phyloP scores from a whole-genome alignment of 2,329 filamentous ascomycete genomes.

The Colletotrichum australisinense region DNA sequence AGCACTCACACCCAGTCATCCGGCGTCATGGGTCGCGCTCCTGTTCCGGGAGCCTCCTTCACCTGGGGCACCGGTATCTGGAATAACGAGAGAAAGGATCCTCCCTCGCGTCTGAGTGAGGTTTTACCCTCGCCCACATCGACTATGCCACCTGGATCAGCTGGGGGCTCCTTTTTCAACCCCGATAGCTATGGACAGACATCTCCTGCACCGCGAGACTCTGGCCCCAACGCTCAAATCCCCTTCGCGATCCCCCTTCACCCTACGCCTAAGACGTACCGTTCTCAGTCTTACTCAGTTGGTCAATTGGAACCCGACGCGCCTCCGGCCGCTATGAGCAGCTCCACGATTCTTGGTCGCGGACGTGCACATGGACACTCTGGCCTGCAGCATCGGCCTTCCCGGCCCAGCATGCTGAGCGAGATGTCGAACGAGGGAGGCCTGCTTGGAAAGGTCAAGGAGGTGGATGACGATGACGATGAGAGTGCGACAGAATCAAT shows the following conservation, averaged over 20 bases:
- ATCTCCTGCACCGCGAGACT: slow-evolving; percentile 63
- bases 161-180: slow-evolving; percentile 60
- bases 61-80: slow-evolving; percentile 86
- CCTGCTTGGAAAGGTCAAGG: slow-evolving; percentile 75
- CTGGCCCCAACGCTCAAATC: slow-evolving; percentile 72
- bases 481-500: slow-evolving; percentile 66
- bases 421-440: slow-evolving; percentile 75
- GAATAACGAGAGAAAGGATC: slow-evolving; percentile 83
- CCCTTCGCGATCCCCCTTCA: slow-evolving; percentile 90
- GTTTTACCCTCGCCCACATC: slow-evolving; percentile 82
- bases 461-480: slow-evolving; percentile 76
- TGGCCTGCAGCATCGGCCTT: slow-evolving; percentile 83
- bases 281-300: slow-evolving; percentile 96
- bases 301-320: slow-evolving; percentile 84
- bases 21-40: slow-evolving; percentile 58
- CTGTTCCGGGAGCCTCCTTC: slow-evolving; percentile 62
- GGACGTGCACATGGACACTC: slow-evolving; percentile 66
- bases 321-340: slow-evolving; percentile 52
- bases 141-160: slow-evolving; percentile 58
- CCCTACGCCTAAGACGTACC: slow-evolving; percentile 90
- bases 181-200: slow-evolving; percentile 61
- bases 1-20: slow-evolving; percentile 62
- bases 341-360: slow-evolving; percentile 63
- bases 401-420: slow-evolving; percentile 80
- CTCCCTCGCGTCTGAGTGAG: slow-evolving; percentile 78